Evolutionary conservation across 2,329 filamentous ascomycete genomes (phyloP).

Genomic region (Ceratocystis smalleyi): DNA sequence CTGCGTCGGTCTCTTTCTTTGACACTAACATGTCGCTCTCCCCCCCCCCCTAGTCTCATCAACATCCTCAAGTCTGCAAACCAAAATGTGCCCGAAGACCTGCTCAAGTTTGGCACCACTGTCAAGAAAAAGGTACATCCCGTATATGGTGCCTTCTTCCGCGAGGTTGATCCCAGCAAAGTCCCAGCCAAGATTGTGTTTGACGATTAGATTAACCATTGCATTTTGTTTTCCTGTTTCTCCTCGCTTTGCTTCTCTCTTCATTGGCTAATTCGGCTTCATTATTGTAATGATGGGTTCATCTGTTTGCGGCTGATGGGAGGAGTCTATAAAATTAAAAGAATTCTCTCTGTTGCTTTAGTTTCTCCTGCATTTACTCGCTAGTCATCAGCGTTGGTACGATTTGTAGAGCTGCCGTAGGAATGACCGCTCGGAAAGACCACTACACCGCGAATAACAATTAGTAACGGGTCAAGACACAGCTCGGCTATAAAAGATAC

Average conservation of each 20-base stretch:
- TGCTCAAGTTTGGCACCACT: conserved; percentile 91
- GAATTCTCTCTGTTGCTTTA: neutral
- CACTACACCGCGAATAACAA: neutral
- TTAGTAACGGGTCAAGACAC: conserved; percentile 14
- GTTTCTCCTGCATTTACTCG: neutral
- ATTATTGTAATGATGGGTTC: conserved; percentile 1
- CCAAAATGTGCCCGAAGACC: conserved; percentile 74
- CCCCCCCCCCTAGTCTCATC: conserved; percentile 46
- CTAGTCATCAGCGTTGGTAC: neutral
- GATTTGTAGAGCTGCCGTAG: conserved; percentile 8
- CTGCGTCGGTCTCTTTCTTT: conserved; percentile 16
- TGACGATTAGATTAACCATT: conserved; percentile 25
- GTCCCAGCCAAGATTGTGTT: conserved; percentile 87
- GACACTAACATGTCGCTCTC: neutral
- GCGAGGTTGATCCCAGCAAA: conserved; percentile 70
- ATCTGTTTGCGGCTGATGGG: conserved; percentile 1
- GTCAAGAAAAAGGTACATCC: conserved; percentile 98
- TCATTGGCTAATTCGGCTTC: neutral
- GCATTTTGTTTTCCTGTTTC: conserved; percentile 3
- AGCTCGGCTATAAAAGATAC: conserved; percentile 11
- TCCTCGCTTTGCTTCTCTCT: conserved; percentile 4
- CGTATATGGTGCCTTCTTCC: conserved; percentile 89
- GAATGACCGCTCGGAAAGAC: conserved; percentile 5
- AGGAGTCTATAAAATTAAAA: conserved; percentile 10
- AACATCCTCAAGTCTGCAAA: conserved; percentile 91